These are phyloP conservation scores for Venustampulla echinocandica DNA, from an alignment of 495 filamentous ascomycete species.

Conservation along the genomic window DNA sequence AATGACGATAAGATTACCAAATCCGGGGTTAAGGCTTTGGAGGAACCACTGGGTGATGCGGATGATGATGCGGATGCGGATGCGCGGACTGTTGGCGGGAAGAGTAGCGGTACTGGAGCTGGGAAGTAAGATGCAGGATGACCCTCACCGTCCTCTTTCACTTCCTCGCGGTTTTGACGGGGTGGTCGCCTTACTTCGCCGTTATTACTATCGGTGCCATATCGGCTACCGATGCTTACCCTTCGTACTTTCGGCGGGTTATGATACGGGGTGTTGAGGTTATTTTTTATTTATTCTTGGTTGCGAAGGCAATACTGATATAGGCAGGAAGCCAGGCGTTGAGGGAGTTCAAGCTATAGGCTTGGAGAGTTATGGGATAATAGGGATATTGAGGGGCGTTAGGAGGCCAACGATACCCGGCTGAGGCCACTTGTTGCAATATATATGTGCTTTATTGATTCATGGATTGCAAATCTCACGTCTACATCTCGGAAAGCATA, in stretches of 20 bases:
- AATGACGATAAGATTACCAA: slow-evolving; percentile 33
- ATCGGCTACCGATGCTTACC: too few species aligned
- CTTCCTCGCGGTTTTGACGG: too few species aligned
- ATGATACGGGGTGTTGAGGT: background rate
- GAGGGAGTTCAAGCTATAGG: background rate
- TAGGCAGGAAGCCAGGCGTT: too few species aligned
- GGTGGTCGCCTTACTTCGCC: too few species aligned
- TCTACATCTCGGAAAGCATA: too few species aligned
- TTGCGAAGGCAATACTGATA: background rate
- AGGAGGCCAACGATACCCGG: slow-evolving; percentile 19
- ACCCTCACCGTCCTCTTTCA: too few species aligned
- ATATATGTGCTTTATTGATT: too few species aligned
- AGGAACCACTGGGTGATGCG: slow-evolving; percentile 30
- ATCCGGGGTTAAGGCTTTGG: slow-evolving; percentile 17
- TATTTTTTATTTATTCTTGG: background rate
- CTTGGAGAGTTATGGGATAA: too few species aligned
- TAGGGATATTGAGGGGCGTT: background rate
- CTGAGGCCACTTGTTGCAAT: background rate
- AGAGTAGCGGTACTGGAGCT: slow-evolving; percentile 9
- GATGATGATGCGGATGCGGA: slow-evolving; percentile 28
- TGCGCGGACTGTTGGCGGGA: slow-evolving; percentile 6
- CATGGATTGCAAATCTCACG: too few species aligned
- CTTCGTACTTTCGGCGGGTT: too few species aligned
- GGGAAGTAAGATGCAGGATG: slow-evolving; percentile 11
- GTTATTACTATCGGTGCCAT: too few species aligned